A percentile compares a stretch with the other conserved stretches of the same genome.
Evolutionary conservation across 2,329 filamentous ascomycete species (phyloP).

Genomic region (Seiridium cupressi): DNA sequence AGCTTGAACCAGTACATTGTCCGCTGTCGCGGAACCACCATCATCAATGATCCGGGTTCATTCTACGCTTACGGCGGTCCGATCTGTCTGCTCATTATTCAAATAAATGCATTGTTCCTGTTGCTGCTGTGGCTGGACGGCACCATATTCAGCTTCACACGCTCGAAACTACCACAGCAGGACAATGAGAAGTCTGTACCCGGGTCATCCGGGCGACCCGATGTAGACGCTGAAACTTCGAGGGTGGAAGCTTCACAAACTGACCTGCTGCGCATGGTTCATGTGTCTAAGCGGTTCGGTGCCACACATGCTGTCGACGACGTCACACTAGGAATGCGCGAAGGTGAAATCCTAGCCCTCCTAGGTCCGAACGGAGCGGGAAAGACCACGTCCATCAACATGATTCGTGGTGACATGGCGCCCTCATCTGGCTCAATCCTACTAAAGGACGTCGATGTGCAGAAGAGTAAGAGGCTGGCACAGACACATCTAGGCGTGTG

Average conservation of each 20-base stretch:
- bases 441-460: slow-evolving; percentile 65
- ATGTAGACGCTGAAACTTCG: slow-evolving; percentile 25
- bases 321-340: slow-evolving; percentile 66
- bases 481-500: slow-evolving; percentile 69
- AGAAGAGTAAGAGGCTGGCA: slow-evolving; percentile 60
- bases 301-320: slow-evolving; percentile 66
- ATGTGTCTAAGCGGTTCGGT: slow-evolving; percentile 68
- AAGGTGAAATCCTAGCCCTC: slow-evolving; percentile 70
- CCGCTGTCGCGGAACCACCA: slow-evolving; percentile 48
- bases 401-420: slow-evolving; percentile 71
- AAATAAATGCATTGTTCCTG: slow-evolving; percentile 57
- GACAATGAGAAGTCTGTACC: slow-evolving; percentile 24
- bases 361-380: slow-evolving; percentile 77
- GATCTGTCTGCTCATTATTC: slow-evolving; percentile 65
- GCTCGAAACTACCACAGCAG: slow-evolving; percentile 11
- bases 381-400: slow-evolving; percentile 69
- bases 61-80: slow-evolving; percentile 67
- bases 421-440: slow-evolving; percentile 65
- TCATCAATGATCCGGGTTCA: slow-evolving; percentile 47
- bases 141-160: slow-evolving; percentile 46
- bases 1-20: slow-evolving; percentile 62
- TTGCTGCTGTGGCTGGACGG: slow-evolving; percentile 67
- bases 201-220: slow-evolving; percentile 16
- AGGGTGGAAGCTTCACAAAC: slow-evolving; percentile 25
- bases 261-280: slow-evolving; percentile 58